These are phyloP conservation scores for Ceratobasidium sp. DNA, from an alignment of 1,284 basidiomycete genomes.

Conservation along the genomic window DNA sequence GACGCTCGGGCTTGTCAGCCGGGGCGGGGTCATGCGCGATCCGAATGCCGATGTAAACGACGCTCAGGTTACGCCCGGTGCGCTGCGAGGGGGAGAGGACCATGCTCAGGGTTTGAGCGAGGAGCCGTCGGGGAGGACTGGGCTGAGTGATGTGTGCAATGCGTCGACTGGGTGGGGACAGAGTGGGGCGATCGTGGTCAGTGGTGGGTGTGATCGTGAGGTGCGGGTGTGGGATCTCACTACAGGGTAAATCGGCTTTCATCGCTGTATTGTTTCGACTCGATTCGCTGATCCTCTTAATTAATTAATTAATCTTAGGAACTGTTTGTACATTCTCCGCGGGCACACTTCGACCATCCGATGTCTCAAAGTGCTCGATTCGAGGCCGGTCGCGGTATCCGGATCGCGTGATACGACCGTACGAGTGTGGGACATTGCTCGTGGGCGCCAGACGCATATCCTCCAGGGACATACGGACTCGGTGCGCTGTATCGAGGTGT, in stretches of 20 bases:
- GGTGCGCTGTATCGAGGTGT: slow-evolving; percentile 91
- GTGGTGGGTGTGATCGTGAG: slow-evolving; percentile 91
- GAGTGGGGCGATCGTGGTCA: slow-evolving; percentile 81
- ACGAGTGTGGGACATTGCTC: slow-evolving; percentile 94
- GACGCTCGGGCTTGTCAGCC: slow-evolving; percentile 84
- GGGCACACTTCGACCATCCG: slow-evolving; percentile 95
- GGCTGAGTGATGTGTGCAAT: slow-evolving; percentile 72
- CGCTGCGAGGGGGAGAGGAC: not conserved
- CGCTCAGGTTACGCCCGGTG: slow-evolving; percentile 34
- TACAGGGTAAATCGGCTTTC: slow-evolving; percentile 70
- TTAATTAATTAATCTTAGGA: slow-evolving; percentile 61
- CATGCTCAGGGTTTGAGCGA: slow-evolving; percentile 5
- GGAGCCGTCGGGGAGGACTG: slow-evolving; percentile 29
- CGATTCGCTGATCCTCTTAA: not conserved
- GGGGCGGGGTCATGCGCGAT: slow-evolving; percentile 53
- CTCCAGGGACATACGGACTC: slow-evolving; percentile 86
- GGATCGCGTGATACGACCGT: slow-evolving; percentile 91
- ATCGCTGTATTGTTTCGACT: not conserved
- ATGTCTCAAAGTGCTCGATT: slow-evolving; percentile 90
- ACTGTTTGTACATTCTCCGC: slow-evolving; percentile 82
- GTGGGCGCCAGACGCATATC: slow-evolving; percentile 76
- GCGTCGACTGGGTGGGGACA: slow-evolving; percentile 77
- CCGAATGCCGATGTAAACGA: not conserved
- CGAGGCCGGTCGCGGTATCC: slow-evolving; percentile 88
- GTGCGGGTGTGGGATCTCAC: slow-evolving; percentile 93